Evolutionary conservation across 768 basidiomycete species (phyloP), one percentile per base, ranked within the genome.

Genomic region (Serendipita indica): DNA sequence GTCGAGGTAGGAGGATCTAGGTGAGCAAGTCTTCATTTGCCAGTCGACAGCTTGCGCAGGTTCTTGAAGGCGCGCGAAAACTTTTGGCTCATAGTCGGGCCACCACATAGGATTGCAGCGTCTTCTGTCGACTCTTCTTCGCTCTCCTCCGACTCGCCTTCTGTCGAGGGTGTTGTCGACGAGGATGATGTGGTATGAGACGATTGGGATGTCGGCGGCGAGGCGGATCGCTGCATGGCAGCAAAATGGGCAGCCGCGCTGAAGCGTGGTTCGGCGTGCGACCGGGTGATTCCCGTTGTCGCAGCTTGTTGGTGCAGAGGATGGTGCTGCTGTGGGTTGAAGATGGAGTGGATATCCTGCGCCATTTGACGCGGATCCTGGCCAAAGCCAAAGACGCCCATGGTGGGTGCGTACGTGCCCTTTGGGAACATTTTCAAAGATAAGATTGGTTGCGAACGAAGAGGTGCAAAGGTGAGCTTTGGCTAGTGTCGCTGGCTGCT

Each of bases 391-490:
- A 54, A 54, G 22, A 54, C 49, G 22, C 49, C 49, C 49, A 33
- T 58, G 20, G 57, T 22, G 56, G 61, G 39, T 63, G 32, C 62
- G 49, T 54, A 54, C 72, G 25, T 75, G 71, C 49, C 87, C 84
- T 5, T 62, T 60, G 27, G 62, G 58, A 43, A 41, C 33, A 60
- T 73, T 71, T 10, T 62, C 65, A 60, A 79, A 79, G 22, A 80
- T 79, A 64, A 86, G 88, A 2, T 66, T 68, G 56, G 49, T 54
- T 54, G 30, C 16, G 10, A 22, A 22, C 30, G 12, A 22, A 16
- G 49, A 22, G n/a, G 49, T 25, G n/a, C 20, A 16, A 5, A 27
- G 5, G 22, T 10, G 20, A 12, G 49, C 30, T 18, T 6, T 43
- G 41, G 41, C 27, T 43, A n/a, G 18, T 43, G 18, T 43, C 5